These are phyloP conservation scores for Zygoascus bituminiphila DNA, from an alignment of 805 yeast species.

Conservation along the genomic window DNA sequence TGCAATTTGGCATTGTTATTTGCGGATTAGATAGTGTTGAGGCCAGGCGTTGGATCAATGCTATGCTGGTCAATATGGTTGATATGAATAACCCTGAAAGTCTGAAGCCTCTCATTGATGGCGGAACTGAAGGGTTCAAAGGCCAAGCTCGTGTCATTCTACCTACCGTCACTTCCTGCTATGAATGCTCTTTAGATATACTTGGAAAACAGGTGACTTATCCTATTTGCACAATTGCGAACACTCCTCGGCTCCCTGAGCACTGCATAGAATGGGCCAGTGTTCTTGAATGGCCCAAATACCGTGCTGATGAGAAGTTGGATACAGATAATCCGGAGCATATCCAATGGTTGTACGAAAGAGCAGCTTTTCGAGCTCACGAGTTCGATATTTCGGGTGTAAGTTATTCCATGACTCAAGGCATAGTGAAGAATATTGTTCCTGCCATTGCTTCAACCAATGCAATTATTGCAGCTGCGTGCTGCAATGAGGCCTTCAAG, in stretches of 20 bases:
- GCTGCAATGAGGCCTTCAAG: conserved; percentile 81
- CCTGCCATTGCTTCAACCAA: conserved; percentile 95
- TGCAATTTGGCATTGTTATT: conserved; percentile 60
- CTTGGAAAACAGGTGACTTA: conserved; percentile 51
- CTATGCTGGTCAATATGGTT: conserved; percentile 55
- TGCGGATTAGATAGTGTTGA: conserved; percentile 87
- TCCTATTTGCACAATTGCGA: conserved; percentile 91
- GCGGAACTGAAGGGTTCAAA: conserved; percentile 91
- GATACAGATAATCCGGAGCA: conserved; percentile 66
- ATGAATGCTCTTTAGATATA: conserved; percentile 81
- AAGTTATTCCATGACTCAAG: conserved; percentile 61
- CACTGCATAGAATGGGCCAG: conserved; percentile 92
- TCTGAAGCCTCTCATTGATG: conserved; percentile 71
- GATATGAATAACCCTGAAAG: conserved; percentile 37
- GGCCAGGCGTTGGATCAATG: conserved; percentile 87
- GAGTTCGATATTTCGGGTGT: conserved; percentile 63
- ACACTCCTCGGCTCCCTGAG: conserved; percentile 88
- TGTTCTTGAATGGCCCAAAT: conserved; percentile 62
- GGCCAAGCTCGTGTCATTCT: conserved; percentile 85
- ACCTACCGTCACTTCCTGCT: conserved; percentile 82
- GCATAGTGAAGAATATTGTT: conserved; percentile 83
- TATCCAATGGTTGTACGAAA: conserved; percentile 51
- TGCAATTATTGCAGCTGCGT: conserved; percentile 82
- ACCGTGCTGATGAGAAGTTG: conserved; percentile 34
- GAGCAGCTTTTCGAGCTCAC: conserved; percentile 51